A percentile compares a stretch with the other conserved stretches of the same genome.
These are phyloP conservation scores for Prillingera fragicola DNA, from an alignment of 1,284 basidiomycete species.

Conservation along the genomic window DNA sequence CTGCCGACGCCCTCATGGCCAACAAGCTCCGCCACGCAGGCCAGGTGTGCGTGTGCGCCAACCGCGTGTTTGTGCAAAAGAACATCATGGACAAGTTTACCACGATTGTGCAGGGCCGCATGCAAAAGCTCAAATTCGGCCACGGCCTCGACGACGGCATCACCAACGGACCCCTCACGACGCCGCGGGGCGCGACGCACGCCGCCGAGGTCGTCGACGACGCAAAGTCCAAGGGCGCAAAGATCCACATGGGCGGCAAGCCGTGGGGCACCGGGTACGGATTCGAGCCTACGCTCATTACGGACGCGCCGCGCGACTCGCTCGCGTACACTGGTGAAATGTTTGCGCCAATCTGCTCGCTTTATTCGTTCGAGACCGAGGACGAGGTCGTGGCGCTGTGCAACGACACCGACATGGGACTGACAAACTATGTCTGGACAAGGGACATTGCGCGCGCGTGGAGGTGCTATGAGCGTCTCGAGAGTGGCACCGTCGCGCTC, in stretches of 20 bases:
- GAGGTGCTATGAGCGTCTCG: conserved; percentile 86
- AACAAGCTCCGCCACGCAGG: conserved; percentile 86
- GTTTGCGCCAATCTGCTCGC: conserved; percentile 61
- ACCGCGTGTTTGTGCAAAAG: conserved; percentile 73
- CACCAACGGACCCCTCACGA: conserved; percentile 86
- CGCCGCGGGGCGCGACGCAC: conserved; percentile 72
- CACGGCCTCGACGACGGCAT: conserved; percentile 66
- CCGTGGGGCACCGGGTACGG: conserved; percentile 53
- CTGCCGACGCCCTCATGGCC: conserved; percentile 53
- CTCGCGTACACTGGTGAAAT: conserved; percentile 68
- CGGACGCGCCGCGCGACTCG: conserved; percentile 65
- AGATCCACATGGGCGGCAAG: conserved; percentile 77
- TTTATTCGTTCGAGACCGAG: conserved; percentile 76
- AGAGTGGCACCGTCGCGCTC: conserved; percentile 75
- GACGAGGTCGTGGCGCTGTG: conserved; percentile 79
- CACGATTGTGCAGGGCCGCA: conserved; percentile 41
- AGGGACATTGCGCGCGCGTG: conserved; percentile 79
- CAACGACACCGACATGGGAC: conserved; percentile 72
- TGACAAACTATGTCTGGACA: conserved; percentile 88
- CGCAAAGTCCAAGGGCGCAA: conserved; percentile 71
- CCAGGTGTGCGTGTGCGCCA: conserved; percentile 62
- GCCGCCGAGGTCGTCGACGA: conserved; percentile 76
- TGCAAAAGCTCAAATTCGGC: conserved; percentile 77
- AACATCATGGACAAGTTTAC: conserved; percentile 33
- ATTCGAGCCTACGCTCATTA: conserved; percentile 78